Evolutionary conservation across 306 rosid species (phyloP).

Genomic region (Gillenia trifoliata): DNA sequence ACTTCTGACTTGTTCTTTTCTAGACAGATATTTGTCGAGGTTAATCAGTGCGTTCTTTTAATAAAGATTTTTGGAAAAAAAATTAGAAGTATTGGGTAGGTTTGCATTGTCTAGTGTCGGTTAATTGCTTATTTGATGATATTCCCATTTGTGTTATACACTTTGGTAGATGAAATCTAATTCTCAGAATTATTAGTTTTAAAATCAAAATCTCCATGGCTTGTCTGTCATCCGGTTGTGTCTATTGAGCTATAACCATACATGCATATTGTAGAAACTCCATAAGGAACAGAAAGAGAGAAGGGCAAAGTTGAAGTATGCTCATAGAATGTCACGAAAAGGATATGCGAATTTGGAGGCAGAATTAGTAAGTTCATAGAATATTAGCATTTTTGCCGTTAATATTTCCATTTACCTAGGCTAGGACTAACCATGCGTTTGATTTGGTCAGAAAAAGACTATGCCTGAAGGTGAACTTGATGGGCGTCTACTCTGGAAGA

Average conservation of each 20-base stretch:
- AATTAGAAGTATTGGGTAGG: not conserved
- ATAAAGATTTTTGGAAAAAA: not conserved
- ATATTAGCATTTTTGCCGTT: not conserved
- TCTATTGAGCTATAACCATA: too few relatives aligned
- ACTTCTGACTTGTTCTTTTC: not conserved
- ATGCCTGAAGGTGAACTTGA: conserved; percentile 9
- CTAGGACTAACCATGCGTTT: not conserved
- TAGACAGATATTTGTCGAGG: not conserved
- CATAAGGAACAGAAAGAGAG: conserved; percentile 10
- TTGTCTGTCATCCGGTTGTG: not conserved
- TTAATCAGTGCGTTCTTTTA: too few relatives aligned
- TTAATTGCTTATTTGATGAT: not conserved
- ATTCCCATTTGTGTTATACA: not conserved
- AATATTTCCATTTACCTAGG: not conserved
- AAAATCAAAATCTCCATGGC: not conserved
- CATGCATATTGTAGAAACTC: not conserved
- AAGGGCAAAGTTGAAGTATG: not conserved
- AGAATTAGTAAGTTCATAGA: not conserved
- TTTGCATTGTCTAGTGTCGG: not conserved
- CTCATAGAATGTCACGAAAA: not conserved
- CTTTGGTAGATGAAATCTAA: not conserved
- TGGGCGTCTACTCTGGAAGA: not conserved
- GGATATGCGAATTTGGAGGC: not conserved
- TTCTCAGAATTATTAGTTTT: not conserved
- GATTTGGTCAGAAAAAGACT: not conserved